Evolutionary conservation across 306 rosid genomes (phyloP).

Genomic region (Mucuna pruriens): DNA sequence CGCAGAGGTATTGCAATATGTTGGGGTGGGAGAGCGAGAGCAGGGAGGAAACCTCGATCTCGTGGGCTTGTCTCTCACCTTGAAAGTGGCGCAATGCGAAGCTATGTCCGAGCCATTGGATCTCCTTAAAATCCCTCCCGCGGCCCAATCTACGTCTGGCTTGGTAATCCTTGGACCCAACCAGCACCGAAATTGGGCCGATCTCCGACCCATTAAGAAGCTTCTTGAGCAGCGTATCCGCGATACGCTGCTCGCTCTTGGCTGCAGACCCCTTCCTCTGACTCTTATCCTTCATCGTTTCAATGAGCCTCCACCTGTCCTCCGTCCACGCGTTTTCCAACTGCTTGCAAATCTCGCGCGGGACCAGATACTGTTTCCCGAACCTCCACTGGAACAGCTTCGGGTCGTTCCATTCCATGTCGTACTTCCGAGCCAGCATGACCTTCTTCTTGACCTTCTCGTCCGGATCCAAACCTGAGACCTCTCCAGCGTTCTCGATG

Average conservation of each 20-base stretch:
- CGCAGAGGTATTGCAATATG: slow-evolving; percentile 70
- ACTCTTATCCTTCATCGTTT: slow-evolving; percentile 55
- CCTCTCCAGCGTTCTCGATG: slow-evolving; percentile 74
- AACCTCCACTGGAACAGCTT: slow-evolving; percentile 85
- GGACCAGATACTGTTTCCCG: slow-evolving; percentile 91
- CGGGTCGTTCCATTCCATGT: slow-evolving; percentile 79
- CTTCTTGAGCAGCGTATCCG: slow-evolving; percentile 59
- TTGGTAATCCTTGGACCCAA: slow-evolving; percentile 67
- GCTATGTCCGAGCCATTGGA: slow-evolving; percentile 86
- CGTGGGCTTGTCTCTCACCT: slow-evolving; percentile 53
- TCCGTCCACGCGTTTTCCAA: slow-evolving; percentile 73
- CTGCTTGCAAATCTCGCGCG: slow-evolving; percentile 59
- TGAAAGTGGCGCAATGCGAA: slow-evolving; percentile 74
- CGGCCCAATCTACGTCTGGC: slow-evolving; percentile 71
- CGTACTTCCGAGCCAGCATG: slow-evolving; percentile 65
- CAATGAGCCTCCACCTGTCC: slow-evolving; percentile 79
- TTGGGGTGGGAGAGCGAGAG: slow-evolving; percentile 80
- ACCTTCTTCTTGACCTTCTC: slow-evolving; percentile 76
- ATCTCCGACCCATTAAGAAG: slow-evolving; percentile 51
- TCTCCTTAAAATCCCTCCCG: slow-evolving; percentile 73
- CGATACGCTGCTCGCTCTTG: slow-evolving; percentile 63
- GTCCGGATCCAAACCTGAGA: slow-evolving; percentile 66
- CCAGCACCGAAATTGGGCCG: slow-evolving; percentile 56
- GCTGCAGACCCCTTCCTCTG: background rate
- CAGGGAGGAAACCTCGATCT: slow-evolving; percentile 57